Conservation (phyloP, 352 stramenopile genomes). For the Phytophthora pinifolia region DNA sequence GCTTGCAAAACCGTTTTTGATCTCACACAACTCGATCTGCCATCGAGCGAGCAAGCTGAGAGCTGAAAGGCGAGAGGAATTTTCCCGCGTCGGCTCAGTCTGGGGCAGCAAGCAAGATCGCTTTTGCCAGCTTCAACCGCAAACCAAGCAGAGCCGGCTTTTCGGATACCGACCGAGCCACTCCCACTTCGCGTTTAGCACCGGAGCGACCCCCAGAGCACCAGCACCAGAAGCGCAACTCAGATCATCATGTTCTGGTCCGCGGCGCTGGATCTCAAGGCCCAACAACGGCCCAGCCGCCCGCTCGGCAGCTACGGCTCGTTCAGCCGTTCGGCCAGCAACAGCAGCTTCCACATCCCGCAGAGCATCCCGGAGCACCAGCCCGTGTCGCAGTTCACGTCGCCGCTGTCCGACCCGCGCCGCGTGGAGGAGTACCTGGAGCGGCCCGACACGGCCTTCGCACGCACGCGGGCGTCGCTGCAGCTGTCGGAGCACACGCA, state of each 20-base stretch:
- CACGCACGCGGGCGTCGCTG: constrained; percentile 26
- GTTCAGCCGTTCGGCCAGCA: constrained; percentile 40
- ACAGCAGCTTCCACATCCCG: constrained; percentile 56
- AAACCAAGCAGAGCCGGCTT: constrained; percentile 2
- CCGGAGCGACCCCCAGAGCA: too few species aligned
- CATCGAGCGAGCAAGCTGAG: background rate
- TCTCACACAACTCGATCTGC: constrained; percentile 8
- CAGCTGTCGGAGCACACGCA: constrained; percentile 30
- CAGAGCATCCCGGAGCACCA: constrained; percentile 81
- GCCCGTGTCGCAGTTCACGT: constrained; percentile 59
- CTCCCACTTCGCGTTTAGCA: constrained; percentile 13
- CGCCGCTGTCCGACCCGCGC: constrained; percentile 30
- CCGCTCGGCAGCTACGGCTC: constrained; percentile 54
- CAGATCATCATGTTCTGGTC: constrained; percentile 69
- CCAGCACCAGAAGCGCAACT: constrained; percentile 3
- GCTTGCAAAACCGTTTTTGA: constrained; percentile 9
- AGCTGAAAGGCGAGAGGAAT: too few species aligned
- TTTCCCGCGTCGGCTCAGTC: background rate
- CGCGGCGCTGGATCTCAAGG: constrained; percentile 63
- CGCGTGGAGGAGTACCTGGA: constrained; percentile 36
- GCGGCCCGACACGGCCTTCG: constrained; percentile 25
- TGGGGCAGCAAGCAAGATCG: too few species aligned
- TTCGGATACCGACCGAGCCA: background rate
- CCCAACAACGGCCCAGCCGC: constrained; percentile 28
- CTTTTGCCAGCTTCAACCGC: constrained; percentile 9